Base-by-base conservation (phyloP, 257 asterid genomes). In the Salvia miltiorrhiza region DNA sequence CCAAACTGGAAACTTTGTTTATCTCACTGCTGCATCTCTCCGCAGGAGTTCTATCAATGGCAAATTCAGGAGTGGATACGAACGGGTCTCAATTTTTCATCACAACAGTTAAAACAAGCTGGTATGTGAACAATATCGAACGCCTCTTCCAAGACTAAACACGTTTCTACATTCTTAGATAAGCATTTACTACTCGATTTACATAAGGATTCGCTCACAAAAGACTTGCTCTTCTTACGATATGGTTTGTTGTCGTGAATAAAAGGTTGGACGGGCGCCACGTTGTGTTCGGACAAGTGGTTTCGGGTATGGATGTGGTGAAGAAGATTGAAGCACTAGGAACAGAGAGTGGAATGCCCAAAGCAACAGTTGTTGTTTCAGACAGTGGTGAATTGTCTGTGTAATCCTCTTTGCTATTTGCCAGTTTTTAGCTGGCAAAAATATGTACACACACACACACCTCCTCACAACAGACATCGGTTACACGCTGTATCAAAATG, bases 71-170 rank as follows among this genome's bases (percentile, higher is more conserved):
- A 13, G 88, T 82, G 9, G 98, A 92, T 76, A 83, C 83, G 12
- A 92, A 92, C n/a, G 97, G 98, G 49, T 92, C 98, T 57, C 98
- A 90, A 49, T 92, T 88, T 81, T 89, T 92, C 60, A 92, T 92
- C 81, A 90, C 95, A 0, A 84, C 92, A 12, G 95, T 80, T 53
- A 82, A 74, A 57, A 88, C 97, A 44, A 78, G 83, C 91, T 90
- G 96, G 96, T 90, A 79, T 75, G 49, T 35, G 41, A 57, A 37
- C 72, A 55, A 65, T 48, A 30, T 23, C 20, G 45, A 9, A 3
- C 13, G n/a, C 6, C 20, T 63, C 43, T 41, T 19, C 9, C 37
- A 11, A n/a, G 17, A 69, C n/a, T n/a, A n/a, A n/a, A n/a, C n/a
- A n/a, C n/a, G n/a, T 7, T 0, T 10, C 26, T 54, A 26, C 21